phyloP scores from a whole-genome alignment of 768 basidiomycete species.

The Megacollybia marginata region DNA sequence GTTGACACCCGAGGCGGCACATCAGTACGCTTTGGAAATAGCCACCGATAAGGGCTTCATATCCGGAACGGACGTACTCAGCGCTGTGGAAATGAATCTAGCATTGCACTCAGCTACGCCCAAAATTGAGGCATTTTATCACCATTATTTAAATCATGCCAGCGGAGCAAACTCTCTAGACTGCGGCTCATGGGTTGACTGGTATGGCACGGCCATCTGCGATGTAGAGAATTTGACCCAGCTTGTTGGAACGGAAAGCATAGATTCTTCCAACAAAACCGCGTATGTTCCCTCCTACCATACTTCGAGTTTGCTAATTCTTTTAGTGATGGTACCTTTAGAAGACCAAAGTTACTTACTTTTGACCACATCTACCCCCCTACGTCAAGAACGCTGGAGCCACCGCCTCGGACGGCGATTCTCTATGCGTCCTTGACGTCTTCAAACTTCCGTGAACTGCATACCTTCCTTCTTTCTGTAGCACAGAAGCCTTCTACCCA shows the following conservation, averaged over 20 bases:
- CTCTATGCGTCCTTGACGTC: constrained; percentile 70
- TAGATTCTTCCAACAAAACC: constrained; percentile 27
- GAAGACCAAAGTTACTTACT: constrained; percentile 46
- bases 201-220: constrained; percentile 73
- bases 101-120: constrained; percentile 75
- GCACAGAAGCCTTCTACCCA: constrained; percentile 35
- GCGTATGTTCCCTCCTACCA: constrained; percentile 17
- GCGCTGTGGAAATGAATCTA: constrained; percentile 63
- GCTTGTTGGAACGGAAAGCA: constrained; percentile 43
- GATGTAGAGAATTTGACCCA: constrained; percentile 51
- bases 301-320: neutral
- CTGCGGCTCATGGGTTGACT: constrained; percentile 77
- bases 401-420: constrained; percentile 59
- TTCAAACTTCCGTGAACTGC: constrained; percentile 61
- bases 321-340: constrained; percentile 18
- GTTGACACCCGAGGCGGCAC: constrained; percentile 40
- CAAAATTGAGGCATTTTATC: constrained; percentile 77
- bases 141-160: constrained; percentile 42
- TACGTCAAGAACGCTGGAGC: constrained; percentile 32
- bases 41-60: constrained; percentile 41
- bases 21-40: constrained; percentile 47
- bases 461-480: constrained; percentile 51
- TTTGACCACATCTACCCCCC: constrained; percentile 74
- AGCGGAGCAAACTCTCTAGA: constrained; percentile 16
- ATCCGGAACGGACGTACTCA: constrained; percentile 39